Evolutionary conservation across 192 early-diverging fungal genomes (phyloP).

Genomic region (Piromyces finnis): DNA sequence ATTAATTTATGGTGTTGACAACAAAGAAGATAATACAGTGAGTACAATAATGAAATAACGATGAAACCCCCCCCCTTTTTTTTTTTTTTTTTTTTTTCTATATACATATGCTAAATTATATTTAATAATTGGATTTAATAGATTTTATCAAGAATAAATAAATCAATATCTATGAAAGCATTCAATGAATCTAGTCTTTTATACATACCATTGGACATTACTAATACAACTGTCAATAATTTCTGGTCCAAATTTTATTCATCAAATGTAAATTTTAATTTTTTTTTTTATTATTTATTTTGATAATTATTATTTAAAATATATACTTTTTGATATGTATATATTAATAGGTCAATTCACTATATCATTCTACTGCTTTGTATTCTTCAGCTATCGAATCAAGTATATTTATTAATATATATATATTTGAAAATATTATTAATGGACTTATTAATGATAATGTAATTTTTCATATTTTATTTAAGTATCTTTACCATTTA

Average conservation of each 20-base stretch:
- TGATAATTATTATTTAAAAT: neutral
- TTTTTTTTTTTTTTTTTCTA: no score
- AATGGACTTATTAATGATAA: no score
- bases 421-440: no score
- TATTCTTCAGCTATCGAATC: neutral
- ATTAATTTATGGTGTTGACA: neutral
- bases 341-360: neutral
- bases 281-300: neutral
- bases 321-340: neutral
- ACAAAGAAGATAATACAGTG: neutral
- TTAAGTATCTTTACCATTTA: neutral
- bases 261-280: neutral
- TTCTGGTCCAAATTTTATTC: neutral
- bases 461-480: neutral
- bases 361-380: neutral
- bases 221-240: neutral
- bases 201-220: neutral
- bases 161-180: neutral
- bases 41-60: neutral
- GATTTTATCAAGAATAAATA: neutral
- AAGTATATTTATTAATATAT: no score
- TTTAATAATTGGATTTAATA: neutral
- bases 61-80: no score
- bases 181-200: neutral
- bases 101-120: neutral